Evolutionary conservation across 495 filamentous ascomycete genomes (phyloP).

Genomic region (Podospora conica): DNA sequence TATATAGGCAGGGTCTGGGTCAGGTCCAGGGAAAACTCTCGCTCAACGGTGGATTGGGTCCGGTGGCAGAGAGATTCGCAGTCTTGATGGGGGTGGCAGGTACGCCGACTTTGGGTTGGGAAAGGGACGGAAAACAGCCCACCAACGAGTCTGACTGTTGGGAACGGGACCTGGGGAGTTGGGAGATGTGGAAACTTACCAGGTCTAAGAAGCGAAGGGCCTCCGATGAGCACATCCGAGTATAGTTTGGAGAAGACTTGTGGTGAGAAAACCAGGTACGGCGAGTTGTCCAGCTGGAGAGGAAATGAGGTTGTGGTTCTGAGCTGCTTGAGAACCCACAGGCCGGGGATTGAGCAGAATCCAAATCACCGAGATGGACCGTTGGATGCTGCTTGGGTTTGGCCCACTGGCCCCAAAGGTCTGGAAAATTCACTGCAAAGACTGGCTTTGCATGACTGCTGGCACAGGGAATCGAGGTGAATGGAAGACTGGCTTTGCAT

Average conservation of each 20-base stretch:
- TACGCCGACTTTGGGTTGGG: background rate
- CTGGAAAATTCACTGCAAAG: background rate
- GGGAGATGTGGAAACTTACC: background rate
- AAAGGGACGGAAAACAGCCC: background rate
- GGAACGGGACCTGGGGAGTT: background rate
- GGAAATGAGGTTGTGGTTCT: background rate
- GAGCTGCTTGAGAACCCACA: background rate
- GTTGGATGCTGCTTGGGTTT: background rate
- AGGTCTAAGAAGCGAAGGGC: background rate
- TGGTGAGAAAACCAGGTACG: background rate
- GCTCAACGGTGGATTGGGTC: background rate
- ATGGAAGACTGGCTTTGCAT: background rate
- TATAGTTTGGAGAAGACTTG: background rate
- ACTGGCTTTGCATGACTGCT: background rate
- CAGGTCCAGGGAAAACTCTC: too few species aligned
- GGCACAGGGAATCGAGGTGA: too few species aligned
- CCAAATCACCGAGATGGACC: background rate
- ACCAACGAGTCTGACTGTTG: background rate
- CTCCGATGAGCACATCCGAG: background rate
- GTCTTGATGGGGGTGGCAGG: background rate
- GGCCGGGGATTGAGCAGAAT: background rate
- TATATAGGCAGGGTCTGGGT: background rate
- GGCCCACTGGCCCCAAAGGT: too few species aligned
- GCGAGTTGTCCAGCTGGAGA: background rate
- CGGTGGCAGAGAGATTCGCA: background rate